Evolutionary conservation across 352 stramenopile species (phyloP), one percentile per base, ranked within the genome.

Genomic region (Globisporangium solare): DNA sequence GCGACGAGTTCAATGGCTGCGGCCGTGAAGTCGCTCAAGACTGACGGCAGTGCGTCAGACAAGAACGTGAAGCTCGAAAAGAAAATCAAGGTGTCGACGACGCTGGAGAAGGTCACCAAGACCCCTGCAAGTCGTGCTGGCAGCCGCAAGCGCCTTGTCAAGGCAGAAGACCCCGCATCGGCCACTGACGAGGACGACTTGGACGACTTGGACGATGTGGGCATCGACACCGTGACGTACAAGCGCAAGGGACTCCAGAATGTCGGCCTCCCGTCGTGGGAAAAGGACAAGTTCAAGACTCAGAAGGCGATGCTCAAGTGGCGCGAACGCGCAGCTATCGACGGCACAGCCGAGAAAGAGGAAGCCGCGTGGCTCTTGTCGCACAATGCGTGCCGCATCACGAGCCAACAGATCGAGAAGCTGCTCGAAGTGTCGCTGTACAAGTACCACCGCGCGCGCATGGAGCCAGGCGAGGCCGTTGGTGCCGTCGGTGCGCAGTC

Each of bases 401-500:
- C 93, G 13, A 48, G 53, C 12, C 64, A 74, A 46, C 87, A 95
- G 58, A 67, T 94, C 7, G 80, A 91, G 55, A 87, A 85, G 46
- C 64, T 96, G 27, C 61, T 95, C 1, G 82, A 92, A 24, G 56
- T 80, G 15, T 88, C 83, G 7, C 56, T 95, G 56, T 89, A 85
- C 60, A 93, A 92, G 63, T 95, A 96, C 64, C 79, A 94, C 54
- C 83, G 84, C 14, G 83, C 83, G 24, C 76, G 74, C n/a, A 93
- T 95, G 72, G 85, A 99, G 61, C 94, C 97, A 18, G 97, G 97
- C 22, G 97, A 99, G 71, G 95, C 96, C 0, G 96, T 99, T 7
- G 97, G 97, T 49, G 97, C 96, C 14, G 96, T 99, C 35, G 97
- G 92, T 40, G 97, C 96, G 20, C 97, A 99, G 71, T 98, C 85